A percentile compares a stretch with the other conserved stretches of the same genome.
Conservation (phyloP, 352 stramenopile genomes). For the Phytophthora boehmeriae region DNA sequence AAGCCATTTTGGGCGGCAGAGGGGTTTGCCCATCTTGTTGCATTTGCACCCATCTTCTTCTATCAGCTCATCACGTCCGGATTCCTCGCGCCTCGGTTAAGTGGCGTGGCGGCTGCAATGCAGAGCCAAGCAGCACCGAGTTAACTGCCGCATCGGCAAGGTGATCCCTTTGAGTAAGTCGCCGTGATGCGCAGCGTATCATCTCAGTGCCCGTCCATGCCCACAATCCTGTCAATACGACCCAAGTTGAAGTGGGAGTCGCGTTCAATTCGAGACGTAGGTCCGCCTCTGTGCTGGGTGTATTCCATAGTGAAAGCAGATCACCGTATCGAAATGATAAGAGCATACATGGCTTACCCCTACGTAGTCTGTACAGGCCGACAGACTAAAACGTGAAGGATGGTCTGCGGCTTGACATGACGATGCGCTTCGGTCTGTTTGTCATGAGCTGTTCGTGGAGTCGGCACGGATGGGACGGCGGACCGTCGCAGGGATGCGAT, state of each 20-base stretch:
- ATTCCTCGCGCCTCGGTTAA: not conserved
- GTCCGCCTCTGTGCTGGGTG: not conserved
- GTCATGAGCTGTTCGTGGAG: conserved; percentile 14
- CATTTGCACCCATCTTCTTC: not conserved
- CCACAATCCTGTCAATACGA: not conserved
- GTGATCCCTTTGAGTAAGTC: conserved; percentile 7
- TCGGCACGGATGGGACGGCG: conserved; percentile 8
- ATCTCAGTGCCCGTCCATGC: not conserved
- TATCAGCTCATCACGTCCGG: conserved; percentile 1
- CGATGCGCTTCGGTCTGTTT: conserved; percentile 7
- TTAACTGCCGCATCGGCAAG: conserved; percentile 1
- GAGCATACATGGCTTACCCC: not conserved
- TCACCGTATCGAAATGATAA: conserved; percentile 14
- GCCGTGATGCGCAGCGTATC: conserved; percentile 22
- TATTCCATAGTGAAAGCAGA: not conserved
- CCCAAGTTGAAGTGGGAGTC: not conserved
- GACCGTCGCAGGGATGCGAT: conserved; percentile 7
- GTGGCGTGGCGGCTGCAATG: not conserved
- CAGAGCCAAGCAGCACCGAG: not conserved
- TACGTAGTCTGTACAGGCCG: too few species aligned
- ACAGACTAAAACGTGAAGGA: too few species aligned
- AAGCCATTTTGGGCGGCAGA: not conserved
- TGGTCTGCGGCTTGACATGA: conserved; percentile 10
- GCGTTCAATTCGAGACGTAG: conserved; percentile 11
- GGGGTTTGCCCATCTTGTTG: not conserved